Percentiles rank a stretch among this genome's conserved stretches.
These are phyloP conservation scores for Coprinopsis strossmayeri DNA, from an alignment of 768 basidiomycete species.

Conservation along the genomic window DNA sequence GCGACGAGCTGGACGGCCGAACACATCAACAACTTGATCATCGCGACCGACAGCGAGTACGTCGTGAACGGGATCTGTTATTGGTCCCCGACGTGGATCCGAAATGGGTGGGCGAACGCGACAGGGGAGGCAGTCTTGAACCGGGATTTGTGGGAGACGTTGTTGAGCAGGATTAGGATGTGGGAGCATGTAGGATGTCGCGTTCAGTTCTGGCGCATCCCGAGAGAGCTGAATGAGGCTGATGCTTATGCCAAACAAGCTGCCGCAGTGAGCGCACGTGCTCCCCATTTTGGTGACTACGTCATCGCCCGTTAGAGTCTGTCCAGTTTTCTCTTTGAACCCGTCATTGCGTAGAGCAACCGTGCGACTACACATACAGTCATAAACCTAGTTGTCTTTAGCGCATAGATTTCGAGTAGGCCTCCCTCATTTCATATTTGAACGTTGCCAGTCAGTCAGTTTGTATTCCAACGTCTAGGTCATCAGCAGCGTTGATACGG, in stretches of 20 bases:
- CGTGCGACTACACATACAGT: no score
- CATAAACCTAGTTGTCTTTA: no score
- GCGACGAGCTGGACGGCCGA: slow-evolving; percentile 6
- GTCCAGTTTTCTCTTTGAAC: no score
- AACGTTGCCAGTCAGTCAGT: no score
- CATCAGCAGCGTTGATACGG: no score
- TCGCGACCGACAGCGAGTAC: slow-evolving; percentile 10
- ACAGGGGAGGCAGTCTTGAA: background rate
- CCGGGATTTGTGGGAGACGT: background rate
- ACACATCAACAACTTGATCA: slow-evolving; percentile 7
- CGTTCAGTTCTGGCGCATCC: slow-evolving; percentile 8
- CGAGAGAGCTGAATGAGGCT: slow-evolving; percentile 10
- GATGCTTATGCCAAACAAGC: slow-evolving; percentile 7
- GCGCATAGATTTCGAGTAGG: no score
- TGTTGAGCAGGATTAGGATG: background rate
- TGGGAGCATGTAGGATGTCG: background rate
- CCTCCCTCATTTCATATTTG: no score
- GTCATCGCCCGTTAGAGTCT: no score
- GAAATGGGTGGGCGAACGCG: background rate
- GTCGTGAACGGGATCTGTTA: slow-evolving; percentile 7
- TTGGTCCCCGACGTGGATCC: background rate
- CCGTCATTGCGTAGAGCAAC: no score
- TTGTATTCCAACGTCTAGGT: no score
- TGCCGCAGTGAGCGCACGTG: slow-evolving; percentile 7
- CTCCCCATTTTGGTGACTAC: no score